These are phyloP conservation scores for Pythium pectinolyticum DNA, from an alignment of 352 stramenopile species.

Conservation along the genomic window DNA sequence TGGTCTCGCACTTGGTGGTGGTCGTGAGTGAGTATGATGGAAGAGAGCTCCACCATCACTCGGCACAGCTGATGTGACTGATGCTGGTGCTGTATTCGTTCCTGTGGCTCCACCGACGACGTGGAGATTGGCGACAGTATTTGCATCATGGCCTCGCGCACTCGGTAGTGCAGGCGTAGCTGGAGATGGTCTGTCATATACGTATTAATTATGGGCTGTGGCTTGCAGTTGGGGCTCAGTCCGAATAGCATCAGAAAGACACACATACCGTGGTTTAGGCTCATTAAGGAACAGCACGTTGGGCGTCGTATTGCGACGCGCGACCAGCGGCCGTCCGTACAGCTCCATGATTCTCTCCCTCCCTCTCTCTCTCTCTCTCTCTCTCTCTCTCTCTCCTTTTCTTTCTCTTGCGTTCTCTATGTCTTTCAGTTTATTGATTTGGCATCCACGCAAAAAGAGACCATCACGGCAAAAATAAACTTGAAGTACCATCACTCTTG, in stretches of 20 bases:
- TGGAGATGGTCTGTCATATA: not conserved
- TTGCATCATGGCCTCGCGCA: constrained; percentile 7
- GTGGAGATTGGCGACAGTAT: not conserved
- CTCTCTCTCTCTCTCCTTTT: not conserved
- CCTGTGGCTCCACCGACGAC: not conserved
- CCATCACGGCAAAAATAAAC: not conserved
- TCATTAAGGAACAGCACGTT: constrained; percentile 27
- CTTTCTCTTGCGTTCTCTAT: too few relatives aligned
- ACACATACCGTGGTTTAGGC: constrained; percentile 8
- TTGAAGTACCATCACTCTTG: not conserved
- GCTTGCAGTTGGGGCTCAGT: not conserved
- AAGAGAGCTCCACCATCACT: constrained; percentile 5
- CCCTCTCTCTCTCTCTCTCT: not conserved
- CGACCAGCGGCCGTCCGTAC: constrained; percentile 21
- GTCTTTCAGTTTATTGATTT: too few relatives aligned
- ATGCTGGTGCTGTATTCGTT: not conserved
- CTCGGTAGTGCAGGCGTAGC: constrained; percentile 6
- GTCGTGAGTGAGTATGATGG: constrained; percentile 1
- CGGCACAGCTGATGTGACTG: not conserved
- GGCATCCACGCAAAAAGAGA: not conserved
- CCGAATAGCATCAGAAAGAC: too few relatives aligned
- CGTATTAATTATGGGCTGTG: not conserved
- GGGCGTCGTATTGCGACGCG: constrained; percentile 24
- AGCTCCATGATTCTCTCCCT: constrained; percentile 10
- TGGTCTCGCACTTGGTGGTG: constrained; percentile 1